These are phyloP conservation scores for Zangia roseola DNA, from an alignment of 768 basidiomycete species.

Conservation along the genomic window DNA sequence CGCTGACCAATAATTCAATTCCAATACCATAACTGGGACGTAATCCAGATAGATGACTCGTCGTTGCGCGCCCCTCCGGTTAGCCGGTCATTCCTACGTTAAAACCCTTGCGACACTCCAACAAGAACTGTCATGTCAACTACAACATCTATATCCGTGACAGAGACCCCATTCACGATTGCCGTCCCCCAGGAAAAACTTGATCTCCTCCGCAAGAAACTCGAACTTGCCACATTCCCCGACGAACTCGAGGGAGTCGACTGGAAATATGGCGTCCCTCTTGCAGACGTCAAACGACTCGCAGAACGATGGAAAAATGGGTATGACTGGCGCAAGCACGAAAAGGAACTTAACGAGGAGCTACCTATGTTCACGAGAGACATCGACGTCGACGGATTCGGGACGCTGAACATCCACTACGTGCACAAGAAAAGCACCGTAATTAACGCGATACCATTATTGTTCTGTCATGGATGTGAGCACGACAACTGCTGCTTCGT, in stretches of 20 bases:
- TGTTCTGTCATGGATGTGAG: constrained; percentile 62
- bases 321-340: constrained; percentile 56
- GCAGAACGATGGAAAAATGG: constrained; percentile 49
- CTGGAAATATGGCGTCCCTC: constrained; percentile 52
- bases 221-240: constrained; percentile 47
- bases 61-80: no score
- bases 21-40: no score
- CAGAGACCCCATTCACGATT: constrained; percentile 48
- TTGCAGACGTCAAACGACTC: constrained; percentile 48
- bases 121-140: no score
- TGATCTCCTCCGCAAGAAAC: constrained; percentile 41
- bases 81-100: no score
- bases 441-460: constrained; percentile 49
- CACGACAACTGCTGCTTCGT: neutral
- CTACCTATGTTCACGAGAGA: constrained; percentile 56
- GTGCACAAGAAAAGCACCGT: constrained; percentile 51
- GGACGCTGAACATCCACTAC: constrained; percentile 54
- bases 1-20: no score
- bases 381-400: constrained; percentile 47
- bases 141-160: no score
- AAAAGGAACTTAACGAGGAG: constrained; percentile 48
- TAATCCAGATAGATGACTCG: no score
- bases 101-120: no score
- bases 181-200: constrained; percentile 44
- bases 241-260: constrained; percentile 54